Base-by-base conservation (phyloP, 2,329 filamentous ascomycete species). In the Sphaerulina vaccinii region DNA sequence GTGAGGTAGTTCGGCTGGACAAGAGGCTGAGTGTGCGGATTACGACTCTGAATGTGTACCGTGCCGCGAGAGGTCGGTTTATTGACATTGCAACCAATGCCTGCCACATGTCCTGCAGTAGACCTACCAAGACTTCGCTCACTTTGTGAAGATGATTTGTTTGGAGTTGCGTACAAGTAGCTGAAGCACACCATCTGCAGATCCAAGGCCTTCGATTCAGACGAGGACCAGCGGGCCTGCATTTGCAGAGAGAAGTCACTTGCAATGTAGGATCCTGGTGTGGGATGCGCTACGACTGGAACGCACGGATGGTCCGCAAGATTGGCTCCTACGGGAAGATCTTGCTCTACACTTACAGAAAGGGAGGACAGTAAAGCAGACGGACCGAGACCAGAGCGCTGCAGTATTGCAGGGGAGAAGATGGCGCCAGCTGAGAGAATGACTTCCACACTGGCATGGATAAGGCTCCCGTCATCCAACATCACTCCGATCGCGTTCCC, bases 381-480 rank as follows among this genome's bases (percentile, higher is more conserved):
- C 11, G 52, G 36, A 1, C 72, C 72, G 32, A 73, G 65, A 4
- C 71, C 71, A 7, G 68, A 70, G 39, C 72, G 54, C 66, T 70
- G 68, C 7, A 73, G 60, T 0, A 73, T 59, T 39, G 73, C 70
- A 5, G 71, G 71, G 2, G 62, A 52, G 11, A 64, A 51, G 27
- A 71, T 60, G 2, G 63, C 66, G 5, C 71, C 70, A 21, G 66
- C 68, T 24, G 62, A 62, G 3, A 86, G 63, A 29, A 86, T 75
- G 10, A 85, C 73, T 58, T 86, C 83, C 46, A 38, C 37, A 51
- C 24, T 50, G 23, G 37, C 47, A 21, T 19, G 27, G 13, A 53
- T 43, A 13, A 22, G 24, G 24, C 39, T 37, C 11, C 24, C 11
- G 35, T 49, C 37, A 24, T 29, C 16, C 10, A 49, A 21, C 13